Evolutionary conservation across 352 stramenopile genomes (phyloP).

Genomic region (Phytophthora pisi): DNA sequence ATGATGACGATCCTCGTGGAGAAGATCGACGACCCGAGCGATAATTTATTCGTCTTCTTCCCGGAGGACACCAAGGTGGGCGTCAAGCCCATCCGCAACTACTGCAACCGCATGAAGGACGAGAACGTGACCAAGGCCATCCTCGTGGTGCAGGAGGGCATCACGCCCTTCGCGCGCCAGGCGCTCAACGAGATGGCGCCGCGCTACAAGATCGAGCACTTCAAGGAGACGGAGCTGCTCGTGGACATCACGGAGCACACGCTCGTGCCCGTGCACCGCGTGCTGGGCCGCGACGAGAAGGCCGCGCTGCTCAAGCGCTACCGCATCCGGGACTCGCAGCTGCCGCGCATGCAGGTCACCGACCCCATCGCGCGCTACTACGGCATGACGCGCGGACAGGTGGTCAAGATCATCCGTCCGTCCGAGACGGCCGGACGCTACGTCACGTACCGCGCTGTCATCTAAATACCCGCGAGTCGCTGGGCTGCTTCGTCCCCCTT

Average conservation of each 20-base stretch:
- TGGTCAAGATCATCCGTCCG: conserved; percentile 99
- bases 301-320: conserved; percentile 98
- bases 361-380: conserved; percentile 99
- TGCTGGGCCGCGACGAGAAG: conserved; percentile 98
- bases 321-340: conserved; percentile 98
- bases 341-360: conserved; percentile 98
- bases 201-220: conserved; percentile 95
- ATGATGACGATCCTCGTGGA: conserved; percentile 97
- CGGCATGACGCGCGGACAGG: conserved; percentile 95
- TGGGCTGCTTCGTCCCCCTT: neutral
- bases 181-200: conserved; percentile 95
- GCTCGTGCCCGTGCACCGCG: conserved; percentile 98
- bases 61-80: conserved; percentile 99
- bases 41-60: conserved; percentile 99
- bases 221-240: conserved; percentile 99
- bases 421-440: conserved; percentile 99
- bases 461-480: conserved; percentile 71
- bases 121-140: conserved; percentile 98
- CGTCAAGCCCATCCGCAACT: conserved; percentile 96
- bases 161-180: conserved; percentile 98
- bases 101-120: conserved; percentile 97
- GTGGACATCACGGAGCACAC: conserved; percentile 99
- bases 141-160: conserved; percentile 95
- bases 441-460: conserved; percentile 99
- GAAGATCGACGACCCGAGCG: conserved; percentile 92